Conservation (phyloP, 2,329 filamentous ascomycete species). For the Zasmidium citrigriseum region DNA sequence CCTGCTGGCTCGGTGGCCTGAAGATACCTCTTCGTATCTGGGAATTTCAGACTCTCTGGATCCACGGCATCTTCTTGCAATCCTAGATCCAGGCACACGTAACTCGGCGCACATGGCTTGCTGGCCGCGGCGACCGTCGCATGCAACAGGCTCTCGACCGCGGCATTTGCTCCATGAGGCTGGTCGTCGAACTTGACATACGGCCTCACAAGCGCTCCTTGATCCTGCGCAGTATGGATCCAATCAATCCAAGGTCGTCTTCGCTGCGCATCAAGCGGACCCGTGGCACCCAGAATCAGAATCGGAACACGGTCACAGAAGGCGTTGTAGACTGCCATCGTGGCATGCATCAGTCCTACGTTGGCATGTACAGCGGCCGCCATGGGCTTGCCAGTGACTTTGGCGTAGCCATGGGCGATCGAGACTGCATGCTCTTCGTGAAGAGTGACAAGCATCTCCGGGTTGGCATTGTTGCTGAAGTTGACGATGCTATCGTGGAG, state of each 20-base stretch:
- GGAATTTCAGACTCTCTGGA: conserved; percentile 10
- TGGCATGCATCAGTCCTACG: conserved; percentile 23
- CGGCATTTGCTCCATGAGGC: conserved; percentile 17
- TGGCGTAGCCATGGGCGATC: conserved; percentile 24
- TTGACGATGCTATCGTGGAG: conserved; percentile 24
- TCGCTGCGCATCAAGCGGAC: conserved; percentile 17
- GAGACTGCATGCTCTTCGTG: conserved; percentile 22
- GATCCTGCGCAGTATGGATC: conserved; percentile 22
- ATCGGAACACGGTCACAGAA: conserved; percentile 21
- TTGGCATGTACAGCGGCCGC: conserved; percentile 22
- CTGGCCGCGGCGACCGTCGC: conserved; percentile 12
- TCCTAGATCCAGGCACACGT: conserved; percentile 19
- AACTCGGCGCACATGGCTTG: conserved; percentile 20
- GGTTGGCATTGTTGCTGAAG: conserved; percentile 17
- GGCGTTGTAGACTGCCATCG: conserved; percentile 24
- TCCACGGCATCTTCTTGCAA: conserved; percentile 21
- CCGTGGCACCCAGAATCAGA: conserved; percentile 19
- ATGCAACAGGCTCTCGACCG: conserved; percentile 17
- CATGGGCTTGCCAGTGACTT: conserved; percentile 20
- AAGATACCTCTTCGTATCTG: conserved; percentile 14
- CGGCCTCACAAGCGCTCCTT: conserved; percentile 18
- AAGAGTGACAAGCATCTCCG: conserved; percentile 21
- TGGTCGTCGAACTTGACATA: conserved; percentile 25
- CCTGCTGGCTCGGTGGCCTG: conserved; percentile 8
- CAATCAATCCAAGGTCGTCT: conserved; percentile 23